Conservation (phyloP, 192 early-diverging fungal species). For the Umbelopsis sp. region DNA sequence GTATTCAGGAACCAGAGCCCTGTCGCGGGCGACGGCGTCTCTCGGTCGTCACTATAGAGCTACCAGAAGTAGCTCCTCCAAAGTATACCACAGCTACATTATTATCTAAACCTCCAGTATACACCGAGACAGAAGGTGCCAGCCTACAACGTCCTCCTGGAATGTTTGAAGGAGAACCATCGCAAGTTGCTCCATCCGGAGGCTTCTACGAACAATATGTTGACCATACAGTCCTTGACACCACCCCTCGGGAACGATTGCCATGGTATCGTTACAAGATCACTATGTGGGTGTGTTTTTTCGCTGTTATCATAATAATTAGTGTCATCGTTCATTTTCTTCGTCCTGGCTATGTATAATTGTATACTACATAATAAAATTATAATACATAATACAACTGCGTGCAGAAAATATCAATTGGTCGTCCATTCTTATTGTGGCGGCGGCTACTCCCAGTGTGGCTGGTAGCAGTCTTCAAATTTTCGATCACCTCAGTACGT, state of each 20-base stretch:
- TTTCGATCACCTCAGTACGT: not conserved
- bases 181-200: not conserved
- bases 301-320: not conserved
- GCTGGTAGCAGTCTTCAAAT: not conserved
- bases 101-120: constrained; percentile 13
- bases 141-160: not conserved
- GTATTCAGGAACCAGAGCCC: not conserved
- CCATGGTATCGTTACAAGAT: not conserved
- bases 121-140: not conserved
- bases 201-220: constrained; percentile 7
- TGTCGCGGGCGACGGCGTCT: constrained; percentile 14
- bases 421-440: not conserved
- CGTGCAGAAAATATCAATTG: not conserved
- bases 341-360: not conserved
- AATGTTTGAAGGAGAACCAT: not conserved
- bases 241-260: not conserved
- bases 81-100: not conserved
- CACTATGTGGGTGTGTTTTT: not conserved
- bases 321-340: constrained; percentile 1
- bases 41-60: constrained; percentile 3
- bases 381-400: not conserved
- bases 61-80: not conserved
- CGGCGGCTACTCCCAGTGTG: not conserved
- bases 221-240: not conserved
- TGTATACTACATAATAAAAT: not conserved